Evolutionary conservation across 1,284 basidiomycete genomes (phyloP).

Genomic region (Polyporus tsugae): DNA sequence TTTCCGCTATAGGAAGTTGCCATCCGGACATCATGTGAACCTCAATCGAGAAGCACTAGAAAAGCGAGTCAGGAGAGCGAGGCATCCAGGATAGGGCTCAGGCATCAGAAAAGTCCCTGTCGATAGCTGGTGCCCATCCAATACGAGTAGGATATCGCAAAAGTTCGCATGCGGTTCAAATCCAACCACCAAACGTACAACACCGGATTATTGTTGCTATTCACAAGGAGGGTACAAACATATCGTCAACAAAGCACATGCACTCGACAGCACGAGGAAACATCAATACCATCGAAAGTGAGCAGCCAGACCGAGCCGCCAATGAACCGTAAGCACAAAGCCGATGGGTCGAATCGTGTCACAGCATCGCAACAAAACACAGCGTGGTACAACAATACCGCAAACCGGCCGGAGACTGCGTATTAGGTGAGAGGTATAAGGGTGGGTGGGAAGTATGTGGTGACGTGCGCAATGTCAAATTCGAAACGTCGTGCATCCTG

Average conservation of each 20-base stretch:
- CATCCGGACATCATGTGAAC: too few relatives aligned
- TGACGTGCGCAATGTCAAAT: neutral
- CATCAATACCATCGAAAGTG: neutral
- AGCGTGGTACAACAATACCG: neutral
- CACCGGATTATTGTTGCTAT: neutral
- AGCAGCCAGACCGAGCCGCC: neutral
- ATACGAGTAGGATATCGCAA: too few relatives aligned
- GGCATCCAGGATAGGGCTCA: too few relatives aligned
- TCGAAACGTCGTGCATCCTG: neutral
- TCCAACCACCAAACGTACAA: too few relatives aligned
- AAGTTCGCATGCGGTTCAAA: too few relatives aligned
- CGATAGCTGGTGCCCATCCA: too few relatives aligned
- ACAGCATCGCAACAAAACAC: neutral
- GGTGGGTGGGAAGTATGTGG: neutral
- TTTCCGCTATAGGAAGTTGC: too few relatives aligned
- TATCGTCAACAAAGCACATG: neutral
- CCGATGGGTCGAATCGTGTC: neutral
- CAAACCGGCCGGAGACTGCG: neutral
- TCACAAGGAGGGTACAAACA: neutral
- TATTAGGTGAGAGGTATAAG: neutral
- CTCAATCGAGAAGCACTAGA: too few relatives aligned
- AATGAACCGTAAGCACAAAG: neutral
- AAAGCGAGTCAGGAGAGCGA: too few relatives aligned
- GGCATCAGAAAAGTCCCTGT: too few relatives aligned
- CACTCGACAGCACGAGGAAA: neutral